phyloP scores from a whole-genome alignment of 2,329 filamentous ascomycete genomes.

The Lasiodiplodia hormozganensis region DNA sequence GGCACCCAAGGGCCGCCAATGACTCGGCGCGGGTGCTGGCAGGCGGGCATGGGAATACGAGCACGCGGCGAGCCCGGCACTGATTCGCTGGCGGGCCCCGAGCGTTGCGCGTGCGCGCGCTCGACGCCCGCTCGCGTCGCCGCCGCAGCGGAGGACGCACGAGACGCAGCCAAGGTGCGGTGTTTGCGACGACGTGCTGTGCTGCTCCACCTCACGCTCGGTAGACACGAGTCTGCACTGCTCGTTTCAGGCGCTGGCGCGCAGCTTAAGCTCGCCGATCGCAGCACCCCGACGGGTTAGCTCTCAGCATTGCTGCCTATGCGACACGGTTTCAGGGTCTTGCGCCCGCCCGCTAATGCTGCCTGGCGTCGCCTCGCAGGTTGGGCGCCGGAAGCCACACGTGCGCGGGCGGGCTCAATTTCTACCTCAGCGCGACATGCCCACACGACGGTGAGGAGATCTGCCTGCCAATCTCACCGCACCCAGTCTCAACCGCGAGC shows the following conservation, averaged over 20 bases:
- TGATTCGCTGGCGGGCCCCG: slow-evolving; percentile 19
- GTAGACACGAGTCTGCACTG: slow-evolving; percentile 6
- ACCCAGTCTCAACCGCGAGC: slow-evolving; percentile 26
- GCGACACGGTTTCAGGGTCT: slow-evolving; percentile 8
- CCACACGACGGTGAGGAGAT: slow-evolving; percentile 21
- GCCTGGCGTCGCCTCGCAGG: slow-evolving; percentile 19
- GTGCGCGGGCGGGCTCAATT: slow-evolving; percentile 10
- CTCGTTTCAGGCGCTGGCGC: slow-evolving; percentile 23
- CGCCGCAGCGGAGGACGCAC: slow-evolving; percentile 21
- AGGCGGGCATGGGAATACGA: slow-evolving; percentile 20
- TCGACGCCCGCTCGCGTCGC: slow-evolving; percentile 20
- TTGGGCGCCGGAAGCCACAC: slow-evolving; percentile 4
- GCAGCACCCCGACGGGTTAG: slow-evolving; percentile 11
- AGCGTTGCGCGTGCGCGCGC: slow-evolving; percentile 5
- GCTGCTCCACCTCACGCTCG: slow-evolving; percentile 7
- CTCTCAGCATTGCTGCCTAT: slow-evolving; percentile 6
- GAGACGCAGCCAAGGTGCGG: slow-evolving; percentile 22
- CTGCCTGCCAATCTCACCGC: slow-evolving; percentile 28
- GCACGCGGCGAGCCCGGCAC: slow-evolving; percentile 3
- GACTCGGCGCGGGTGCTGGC: slow-evolving; percentile 2
- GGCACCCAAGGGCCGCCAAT: slow-evolving; percentile 8
- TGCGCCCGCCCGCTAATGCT: slow-evolving; percentile 15
- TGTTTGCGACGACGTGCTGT: slow-evolving; percentile 24
- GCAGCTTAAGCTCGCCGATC: slow-evolving; percentile 21
- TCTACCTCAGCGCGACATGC: slow-evolving; percentile 13